These are phyloP conservation scores for Nidula niveotomentosa DNA, from an alignment of 1,284 basidiomycete species.

Conservation along the genomic window DNA sequence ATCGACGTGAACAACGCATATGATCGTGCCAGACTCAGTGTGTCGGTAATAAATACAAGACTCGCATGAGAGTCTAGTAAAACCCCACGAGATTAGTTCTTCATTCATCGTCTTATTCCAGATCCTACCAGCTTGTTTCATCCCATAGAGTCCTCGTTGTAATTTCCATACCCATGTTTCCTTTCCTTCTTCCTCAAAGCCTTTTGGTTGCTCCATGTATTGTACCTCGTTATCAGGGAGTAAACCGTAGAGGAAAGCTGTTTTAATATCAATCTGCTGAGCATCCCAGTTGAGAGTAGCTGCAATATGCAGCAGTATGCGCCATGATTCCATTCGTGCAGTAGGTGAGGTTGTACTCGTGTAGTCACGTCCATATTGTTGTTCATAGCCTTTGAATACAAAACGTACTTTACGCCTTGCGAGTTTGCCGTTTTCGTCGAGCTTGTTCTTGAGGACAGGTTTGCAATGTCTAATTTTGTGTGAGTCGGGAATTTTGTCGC, in stretches of 20 bases:
- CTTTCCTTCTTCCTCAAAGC: constrained; percentile 23
- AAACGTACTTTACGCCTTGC: constrained; percentile 31
- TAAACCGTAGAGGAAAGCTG: constrained; percentile 40
- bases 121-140: constrained; percentile 32
- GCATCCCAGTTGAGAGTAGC: constrained; percentile 32
- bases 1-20: constrained; percentile 28
- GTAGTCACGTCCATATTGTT: constrained; percentile 37
- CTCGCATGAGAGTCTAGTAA: constrained; percentile 22
- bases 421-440: constrained; percentile 20
- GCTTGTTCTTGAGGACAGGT: constrained; percentile 28
- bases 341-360: constrained; percentile 42
- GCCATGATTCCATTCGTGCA: constrained; percentile 30
- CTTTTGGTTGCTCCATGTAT: constrained; percentile 36
- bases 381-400: constrained; percentile 38
- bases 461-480: constrained; percentile 21
- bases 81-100: constrained; percentile 22
- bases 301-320: constrained; percentile 33
- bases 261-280: constrained; percentile 44
- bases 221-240: constrained; percentile 25
- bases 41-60: constrained; percentile 27
- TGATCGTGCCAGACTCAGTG: constrained; percentile 11
- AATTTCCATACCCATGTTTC: constrained; percentile 28
- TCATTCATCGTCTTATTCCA: constrained; percentile 32
- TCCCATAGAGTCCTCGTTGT: constrained; percentile 35
- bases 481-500: constrained; percentile 14